phyloP scores from a whole-genome alignment of 2,329 filamentous ascomycete species.

The Aspergillus viridinutans region DNA sequence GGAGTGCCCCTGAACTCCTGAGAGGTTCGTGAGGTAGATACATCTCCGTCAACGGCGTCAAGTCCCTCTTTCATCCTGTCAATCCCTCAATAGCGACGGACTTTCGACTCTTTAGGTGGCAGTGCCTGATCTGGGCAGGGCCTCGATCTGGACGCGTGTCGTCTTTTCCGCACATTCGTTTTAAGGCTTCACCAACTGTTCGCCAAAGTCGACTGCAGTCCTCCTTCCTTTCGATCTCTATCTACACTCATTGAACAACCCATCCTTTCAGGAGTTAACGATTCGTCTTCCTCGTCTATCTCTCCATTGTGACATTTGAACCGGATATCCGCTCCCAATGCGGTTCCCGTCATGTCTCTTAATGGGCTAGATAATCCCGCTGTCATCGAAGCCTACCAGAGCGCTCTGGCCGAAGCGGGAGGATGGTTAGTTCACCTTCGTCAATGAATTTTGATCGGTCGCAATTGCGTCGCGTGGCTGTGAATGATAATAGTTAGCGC shows the following conservation, averaged over 20 bases:
- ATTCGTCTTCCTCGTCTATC: background rate
- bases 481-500: background rate
- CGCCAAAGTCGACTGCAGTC: no score
- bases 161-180: conserved; percentile 3
- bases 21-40: conserved; percentile 13
- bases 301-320: background rate
- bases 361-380: conserved; percentile 83
- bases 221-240: conserved; percentile 3
- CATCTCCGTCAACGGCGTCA: background rate
- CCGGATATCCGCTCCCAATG: conserved; percentile 25
- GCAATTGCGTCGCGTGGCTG: conserved; percentile 8
- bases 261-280: background rate
- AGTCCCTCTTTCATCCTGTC: background rate
- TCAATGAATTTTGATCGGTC: conserved; percentile 8
- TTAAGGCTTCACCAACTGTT: background rate
- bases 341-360: conserved; percentile 69
- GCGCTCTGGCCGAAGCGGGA: conserved; percentile 74
- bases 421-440: conserved; percentile 70
- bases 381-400: conserved; percentile 80
- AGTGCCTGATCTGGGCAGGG: background rate
- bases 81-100: background rate
- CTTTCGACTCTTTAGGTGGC: background rate
- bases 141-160: background rate
- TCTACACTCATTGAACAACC: conserved; percentile 3
- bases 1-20: conserved; percentile 22